phyloP scores from a whole-genome alignment of 2,329 filamentous ascomycete species.

The Trichoderma semiorbis region DNA sequence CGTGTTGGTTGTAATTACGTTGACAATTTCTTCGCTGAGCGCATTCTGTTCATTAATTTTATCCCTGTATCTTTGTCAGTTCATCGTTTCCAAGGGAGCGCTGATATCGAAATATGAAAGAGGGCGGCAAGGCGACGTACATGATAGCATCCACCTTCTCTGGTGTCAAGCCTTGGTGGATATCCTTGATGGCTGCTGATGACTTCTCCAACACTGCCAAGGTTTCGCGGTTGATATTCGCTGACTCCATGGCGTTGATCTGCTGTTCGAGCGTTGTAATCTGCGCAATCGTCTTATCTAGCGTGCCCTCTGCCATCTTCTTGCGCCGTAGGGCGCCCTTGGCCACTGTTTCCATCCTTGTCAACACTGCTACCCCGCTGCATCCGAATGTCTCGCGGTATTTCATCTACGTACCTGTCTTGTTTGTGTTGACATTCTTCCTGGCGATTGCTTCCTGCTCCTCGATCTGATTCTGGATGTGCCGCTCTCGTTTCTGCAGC shows the following conservation, averaged over 20 bases:
- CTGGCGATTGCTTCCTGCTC: constrained; percentile 86
- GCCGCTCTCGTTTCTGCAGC: constrained; percentile 93
- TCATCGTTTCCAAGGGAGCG: background rate
- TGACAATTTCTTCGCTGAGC: constrained; percentile 88
- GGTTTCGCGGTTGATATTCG: constrained; percentile 98
- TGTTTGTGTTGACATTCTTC: constrained; percentile 84
- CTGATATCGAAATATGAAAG: background rate
- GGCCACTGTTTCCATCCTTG: constrained; percentile 59
- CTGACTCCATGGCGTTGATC: constrained; percentile 94
- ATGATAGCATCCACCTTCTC: constrained; percentile 95
- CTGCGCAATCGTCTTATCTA: constrained; percentile 86
- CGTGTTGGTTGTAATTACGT: constrained; percentile 71
- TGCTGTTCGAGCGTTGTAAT: constrained; percentile 92
- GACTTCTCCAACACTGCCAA: constrained; percentile 91
- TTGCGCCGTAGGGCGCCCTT: constrained; percentile 88
- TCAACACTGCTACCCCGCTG: constrained; percentile 26
- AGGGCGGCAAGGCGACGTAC: constrained; percentile 50
- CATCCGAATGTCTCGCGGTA: background rate
- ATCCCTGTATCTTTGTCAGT: constrained; percentile 61
- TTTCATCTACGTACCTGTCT: constrained; percentile 65
- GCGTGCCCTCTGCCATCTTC: constrained; percentile 87
- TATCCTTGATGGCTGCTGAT: constrained; percentile 84
- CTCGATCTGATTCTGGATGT: constrained; percentile 86
- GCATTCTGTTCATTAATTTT: constrained; percentile 86
- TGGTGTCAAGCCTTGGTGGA: constrained; percentile 84